Conservation (phyloP, 2,329 filamentous ascomycete genomes). For the Fusarium acutatum region DNA sequence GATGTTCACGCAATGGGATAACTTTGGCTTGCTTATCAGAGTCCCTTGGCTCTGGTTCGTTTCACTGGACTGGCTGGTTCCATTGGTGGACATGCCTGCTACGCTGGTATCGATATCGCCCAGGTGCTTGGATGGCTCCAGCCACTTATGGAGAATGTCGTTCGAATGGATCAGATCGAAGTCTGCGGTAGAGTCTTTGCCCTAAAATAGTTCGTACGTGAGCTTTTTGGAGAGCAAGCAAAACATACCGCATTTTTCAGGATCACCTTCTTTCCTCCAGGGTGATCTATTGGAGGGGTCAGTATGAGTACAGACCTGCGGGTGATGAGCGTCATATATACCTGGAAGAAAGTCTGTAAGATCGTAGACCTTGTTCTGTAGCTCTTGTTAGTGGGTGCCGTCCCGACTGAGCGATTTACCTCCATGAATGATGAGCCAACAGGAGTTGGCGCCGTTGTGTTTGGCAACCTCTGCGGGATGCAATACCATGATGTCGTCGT, state of each 20-base stretch:
- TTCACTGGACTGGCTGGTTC: not conserved
- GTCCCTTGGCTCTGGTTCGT: not conserved
- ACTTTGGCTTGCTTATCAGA: not conserved
- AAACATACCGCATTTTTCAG: constrained; percentile 10
- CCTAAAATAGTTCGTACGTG: not conserved
- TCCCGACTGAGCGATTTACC: not conserved
- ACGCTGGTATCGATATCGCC: constrained; percentile 5
- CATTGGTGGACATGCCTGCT: not conserved
- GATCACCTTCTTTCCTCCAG: constrained; percentile 19
- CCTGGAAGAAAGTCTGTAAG: constrained; percentile 22
- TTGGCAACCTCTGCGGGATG: constrained; percentile 7
- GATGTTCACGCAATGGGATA: constrained; percentile 8
- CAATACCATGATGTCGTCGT: not conserved
- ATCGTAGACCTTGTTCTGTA: constrained; percentile 15
- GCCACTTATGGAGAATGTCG: constrained; percentile 18
- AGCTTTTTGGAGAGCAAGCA: accelerated
- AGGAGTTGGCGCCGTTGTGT: constrained; percentile 14
- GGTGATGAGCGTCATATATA: not conserved
- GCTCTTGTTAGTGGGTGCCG: not conserved
- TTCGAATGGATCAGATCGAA: constrained; percentile 22
- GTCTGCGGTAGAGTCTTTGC: constrained; percentile 13
- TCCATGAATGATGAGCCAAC: constrained; percentile 25
- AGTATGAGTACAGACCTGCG: not conserved
- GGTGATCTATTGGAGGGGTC: not conserved
- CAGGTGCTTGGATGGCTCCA: constrained; percentile 2